Evolutionary conservation across 2,329 filamentous ascomycete species (phyloP), one percentile per base, ranked within the genome.

Genomic region (Penicillium sumatraense): DNA sequence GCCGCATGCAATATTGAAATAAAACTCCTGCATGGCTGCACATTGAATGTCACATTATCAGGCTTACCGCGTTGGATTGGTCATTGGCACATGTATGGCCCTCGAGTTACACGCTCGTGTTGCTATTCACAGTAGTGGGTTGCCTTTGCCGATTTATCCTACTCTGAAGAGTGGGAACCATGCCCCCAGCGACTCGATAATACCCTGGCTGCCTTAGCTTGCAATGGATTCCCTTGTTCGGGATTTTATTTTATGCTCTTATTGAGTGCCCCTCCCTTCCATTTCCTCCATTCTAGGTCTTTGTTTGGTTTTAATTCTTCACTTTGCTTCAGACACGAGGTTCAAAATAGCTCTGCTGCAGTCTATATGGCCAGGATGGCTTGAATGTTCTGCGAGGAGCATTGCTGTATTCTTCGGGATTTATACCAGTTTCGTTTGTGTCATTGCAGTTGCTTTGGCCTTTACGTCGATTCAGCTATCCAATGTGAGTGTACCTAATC

Each of bases 401-500:
- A 1, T 46, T 3, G 10, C 16, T 31, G 11, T 29, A 13, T 14
- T 46, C 2, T 11, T 57, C 11, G 47, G 14, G 6, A 3, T 53
- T 13, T 24, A 26, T 36, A 5, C 49, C 5, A 16, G 29, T 3
- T 41, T 55, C 31, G 29, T 11, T 36, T 11, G 55, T 20, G 11
- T 56, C 9, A 45, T 44, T 33, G 33, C 33, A 9, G 5, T 49
- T n/a, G 42, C 51, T 14, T 53, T 63, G 21, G 33, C 59, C 2
- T 20, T 54, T 38, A 59, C 49, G 18, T 64, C 62, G 10, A 55
- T 16, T 20, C 42, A 14, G 5, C 41, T 60, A 33, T 47, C 55
- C 7, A 63, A 63, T 47, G 62, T 64, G 4, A 50, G 62, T 59
- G 33, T n/a, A 7, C 11, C 1, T 3, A n/a, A n/a, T 49, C n/a